A percentile compares a stretch with the other conserved stretches of the same genome.
Evolutionary conservation across 345 rosid genomes (phyloP).

Genomic region (Rhodamnia rubescens): DNA sequence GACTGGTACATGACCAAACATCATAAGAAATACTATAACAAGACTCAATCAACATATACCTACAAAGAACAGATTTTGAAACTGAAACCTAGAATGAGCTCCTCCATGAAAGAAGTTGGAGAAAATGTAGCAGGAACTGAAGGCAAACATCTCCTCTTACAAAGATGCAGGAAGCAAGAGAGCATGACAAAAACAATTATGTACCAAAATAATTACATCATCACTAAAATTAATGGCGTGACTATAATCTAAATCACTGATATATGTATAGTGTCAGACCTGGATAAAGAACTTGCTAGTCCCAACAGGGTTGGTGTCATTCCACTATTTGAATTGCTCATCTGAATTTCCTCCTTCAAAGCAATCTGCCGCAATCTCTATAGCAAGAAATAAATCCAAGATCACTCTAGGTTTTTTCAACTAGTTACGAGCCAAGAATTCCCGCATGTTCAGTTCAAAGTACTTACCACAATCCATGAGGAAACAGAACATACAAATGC

Average conservation of each 20-base stretch:
- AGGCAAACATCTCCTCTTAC: background rate
- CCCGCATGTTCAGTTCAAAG: background rate
- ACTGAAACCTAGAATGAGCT: background rate
- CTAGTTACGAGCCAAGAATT: background rate
- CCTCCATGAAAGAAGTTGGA: background rate
- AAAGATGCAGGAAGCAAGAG: background rate
- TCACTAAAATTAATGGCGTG: background rate
- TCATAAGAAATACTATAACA: conserved; percentile 18
- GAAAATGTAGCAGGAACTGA: background rate
- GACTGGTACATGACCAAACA: conserved; percentile 22
- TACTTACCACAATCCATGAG: conserved; percentile 58
- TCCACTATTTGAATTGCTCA: conserved; percentile 23
- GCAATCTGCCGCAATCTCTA: conserved; percentile 74
- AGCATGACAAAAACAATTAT: background rate
- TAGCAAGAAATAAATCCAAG: conserved; percentile 1
- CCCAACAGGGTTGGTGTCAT: conserved; percentile 73
- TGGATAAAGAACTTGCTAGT: conserved; percentile 57
- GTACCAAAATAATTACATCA: background rate
- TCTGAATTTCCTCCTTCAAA: conserved; percentile 69
- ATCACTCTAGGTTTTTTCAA: background rate
- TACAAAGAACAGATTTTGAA: background rate
- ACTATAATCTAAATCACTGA: background rate
- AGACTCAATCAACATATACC: background rate
- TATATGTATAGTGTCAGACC: conserved; percentile 23
- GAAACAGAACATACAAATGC: conserved; percentile 66